Percentiles rank a stretch among this genome's conserved stretches.
Conservation (phyloP, 352 stramenopile species). For the Phytophthora europaea region DNA sequence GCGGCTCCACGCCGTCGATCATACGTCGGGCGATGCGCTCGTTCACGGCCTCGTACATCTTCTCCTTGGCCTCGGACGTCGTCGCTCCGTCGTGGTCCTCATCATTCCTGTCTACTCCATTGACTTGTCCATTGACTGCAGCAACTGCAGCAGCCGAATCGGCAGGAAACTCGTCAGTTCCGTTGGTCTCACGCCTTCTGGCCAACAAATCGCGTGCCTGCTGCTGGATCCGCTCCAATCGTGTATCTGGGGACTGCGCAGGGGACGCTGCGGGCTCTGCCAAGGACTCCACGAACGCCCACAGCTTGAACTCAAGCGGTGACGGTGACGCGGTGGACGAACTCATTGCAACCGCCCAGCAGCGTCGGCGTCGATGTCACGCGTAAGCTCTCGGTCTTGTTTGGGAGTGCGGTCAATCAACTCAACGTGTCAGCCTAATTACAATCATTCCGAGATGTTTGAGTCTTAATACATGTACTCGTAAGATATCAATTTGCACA, state of each 20-base stretch:
- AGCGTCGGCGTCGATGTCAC: conserved; percentile 5
- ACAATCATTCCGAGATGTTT: conserved; percentile 20
- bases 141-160: conserved; percentile 9
- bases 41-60: conserved; percentile 64
- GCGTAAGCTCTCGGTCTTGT: conserved; percentile 1
- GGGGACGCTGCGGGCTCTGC: conserved; percentile 10
- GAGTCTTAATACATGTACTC: not conserved
- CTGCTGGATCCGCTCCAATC: conserved; percentile 45
- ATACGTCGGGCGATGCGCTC: conserved; percentile 69
- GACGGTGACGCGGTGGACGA: not conserved
- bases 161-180: conserved; percentile 11
- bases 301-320: conserved; percentile 49
- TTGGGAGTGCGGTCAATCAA: conserved; percentile 10
- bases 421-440: not conserved
- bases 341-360: conserved; percentile 30
- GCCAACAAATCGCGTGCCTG: conserved; percentile 49
- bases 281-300: conserved; percentile 60
- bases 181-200: conserved; percentile 25
- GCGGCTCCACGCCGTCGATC: conserved; percentile 49
- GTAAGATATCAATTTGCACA: not conserved
- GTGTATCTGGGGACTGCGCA: conserved; percentile 12
- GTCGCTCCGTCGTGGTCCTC: conserved; percentile 3
- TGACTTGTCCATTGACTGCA: not conserved
- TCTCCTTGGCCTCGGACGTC: conserved; percentile 33
- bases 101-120: not conserved